Evolutionary conservation across 129 eudicot genomes (phyloP).

Genomic region (Kitagawia praeruptora): DNA sequence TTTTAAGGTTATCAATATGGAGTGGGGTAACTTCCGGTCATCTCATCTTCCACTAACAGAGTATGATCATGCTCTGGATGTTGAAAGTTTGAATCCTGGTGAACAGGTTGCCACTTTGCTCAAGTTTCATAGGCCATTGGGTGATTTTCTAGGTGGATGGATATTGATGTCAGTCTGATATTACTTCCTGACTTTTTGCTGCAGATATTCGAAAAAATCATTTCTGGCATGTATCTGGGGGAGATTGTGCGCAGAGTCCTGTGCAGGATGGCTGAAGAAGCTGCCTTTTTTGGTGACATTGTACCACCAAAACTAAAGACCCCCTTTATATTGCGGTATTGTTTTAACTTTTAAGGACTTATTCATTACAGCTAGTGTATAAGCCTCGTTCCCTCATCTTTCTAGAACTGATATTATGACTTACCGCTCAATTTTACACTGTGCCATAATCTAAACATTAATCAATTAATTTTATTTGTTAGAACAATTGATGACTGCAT

Average conservation of each 20-base stretch:
- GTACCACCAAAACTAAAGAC: conserved; percentile 65
- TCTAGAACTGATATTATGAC: not conserved
- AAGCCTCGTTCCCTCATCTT: not conserved
- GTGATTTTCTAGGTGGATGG: not conserved
- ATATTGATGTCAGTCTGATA: conserved; percentile 2
- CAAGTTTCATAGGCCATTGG: not conserved
- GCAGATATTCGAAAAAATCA: conserved; percentile 72
- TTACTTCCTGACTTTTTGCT: not conserved
- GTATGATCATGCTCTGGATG: conserved; percentile 60
- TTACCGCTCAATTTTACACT: not conserved
- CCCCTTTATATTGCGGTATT: conserved; percentile 67
- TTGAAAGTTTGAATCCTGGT: conserved; percentile 83
- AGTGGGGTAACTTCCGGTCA: conserved; percentile 84
- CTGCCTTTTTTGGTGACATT: conserved; percentile 59
- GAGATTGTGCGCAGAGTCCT: conserved; percentile 76
- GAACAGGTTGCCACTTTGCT: conserved; percentile 50
- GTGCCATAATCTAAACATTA: not conserved
- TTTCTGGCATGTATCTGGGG: conserved; percentile 88
- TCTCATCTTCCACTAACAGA: conserved; percentile 88
- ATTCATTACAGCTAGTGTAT: not conserved
- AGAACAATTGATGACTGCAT: not conserved
- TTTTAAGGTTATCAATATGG: conserved; percentile 81
- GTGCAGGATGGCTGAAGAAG: conserved; percentile 66
- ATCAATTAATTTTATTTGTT: not conserved
- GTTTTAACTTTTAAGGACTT: not conserved